Conservation (phyloP, 1,284 basidiomycete species). For the Fomitopsis pinicola region DNA sequence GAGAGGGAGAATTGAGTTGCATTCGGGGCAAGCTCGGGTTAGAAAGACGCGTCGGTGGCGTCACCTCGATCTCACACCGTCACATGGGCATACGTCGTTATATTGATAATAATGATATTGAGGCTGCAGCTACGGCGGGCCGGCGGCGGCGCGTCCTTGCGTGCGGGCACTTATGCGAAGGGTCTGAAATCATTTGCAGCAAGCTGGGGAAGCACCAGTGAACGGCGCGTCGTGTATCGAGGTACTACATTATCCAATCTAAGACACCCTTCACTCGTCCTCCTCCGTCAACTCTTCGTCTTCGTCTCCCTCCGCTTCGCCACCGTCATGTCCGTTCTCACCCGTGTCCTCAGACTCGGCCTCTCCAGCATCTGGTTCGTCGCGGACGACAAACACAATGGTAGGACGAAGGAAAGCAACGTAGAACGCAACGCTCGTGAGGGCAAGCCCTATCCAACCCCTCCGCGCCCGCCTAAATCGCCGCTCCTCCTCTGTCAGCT, state of each 20-base stretch:
- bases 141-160: too few relatives aligned
- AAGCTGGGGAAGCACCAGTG: too few relatives aligned
- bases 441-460: slow-evolving; percentile 29
- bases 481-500: slow-evolving; percentile 25
- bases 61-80: too few relatives aligned
- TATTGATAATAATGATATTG: background rate
- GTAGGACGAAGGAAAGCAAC: slow-evolving; percentile 3
- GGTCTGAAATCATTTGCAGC: too few relatives aligned
- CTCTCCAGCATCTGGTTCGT: slow-evolving; percentile 16
- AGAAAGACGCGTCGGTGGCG: background rate
- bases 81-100: background rate
- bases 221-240: too few relatives aligned
- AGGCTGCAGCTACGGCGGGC: background rate
- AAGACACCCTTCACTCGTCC: background rate
- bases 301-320: slow-evolving; percentile 7
- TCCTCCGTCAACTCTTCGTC: slow-evolving; percentile 14
- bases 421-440: slow-evolving; percentile 17
- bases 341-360: slow-evolving; percentile 15
- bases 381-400: slow-evolving; percentile 7
- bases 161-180: too few relatives aligned
- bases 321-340: slow-evolving; percentile 10
- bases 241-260: background rate
- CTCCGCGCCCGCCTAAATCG: slow-evolving; percentile 31
- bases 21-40: background rate
- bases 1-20: background rate